These are phyloP conservation scores for Kwoniella sp. DNA, from an alignment of 768 basidiomycete genomes.

Conservation along the genomic window DNA sequence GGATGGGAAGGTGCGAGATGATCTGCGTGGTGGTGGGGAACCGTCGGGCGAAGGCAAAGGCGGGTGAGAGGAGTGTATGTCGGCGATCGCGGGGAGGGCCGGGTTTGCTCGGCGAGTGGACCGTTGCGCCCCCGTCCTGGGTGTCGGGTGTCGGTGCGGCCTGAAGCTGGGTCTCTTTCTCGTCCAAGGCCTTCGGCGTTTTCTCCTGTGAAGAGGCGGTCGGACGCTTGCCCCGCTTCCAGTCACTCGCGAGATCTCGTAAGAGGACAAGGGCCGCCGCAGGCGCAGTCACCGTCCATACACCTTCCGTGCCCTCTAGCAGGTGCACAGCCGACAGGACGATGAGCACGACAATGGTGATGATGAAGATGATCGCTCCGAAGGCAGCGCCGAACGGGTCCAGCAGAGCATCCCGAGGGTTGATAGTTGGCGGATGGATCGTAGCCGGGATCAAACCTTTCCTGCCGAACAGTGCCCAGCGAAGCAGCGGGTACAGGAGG, in stretches of 20 bases:
- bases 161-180: not conserved
- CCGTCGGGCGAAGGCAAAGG: slow-evolving; percentile 22
- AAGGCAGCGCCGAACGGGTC: slow-evolving; percentile 73
- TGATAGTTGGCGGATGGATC: slow-evolving; percentile 45
- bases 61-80: not conserved
- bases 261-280: slow-evolving; percentile 69
- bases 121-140: not conserved
- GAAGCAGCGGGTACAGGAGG: slow-evolving; percentile 57
- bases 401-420: slow-evolving; percentile 61
- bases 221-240: not conserved
- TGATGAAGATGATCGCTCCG: slow-evolving; percentile 63
- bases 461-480: slow-evolving; percentile 30
- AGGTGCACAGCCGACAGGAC: slow-evolving; percentile 59
- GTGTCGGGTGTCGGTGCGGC: not conserved
- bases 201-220: not conserved
- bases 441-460: slow-evolving; percentile 30
- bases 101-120: not conserved
- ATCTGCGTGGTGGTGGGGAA: slow-evolving; percentile 67
- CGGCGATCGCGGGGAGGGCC: not conserved
- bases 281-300: slow-evolving; percentile 64
- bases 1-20: slow-evolving; percentile 63
- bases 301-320: slow-evolving; percentile 46
- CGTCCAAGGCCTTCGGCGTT: not conserved
- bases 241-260: slow-evolving; percentile 55
- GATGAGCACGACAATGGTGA: slow-evolving; percentile 69